Evolutionary conservation across 2,329 filamentous ascomycete species (phyloP).

Genomic region (Uncinocarpus reesii): DNA sequence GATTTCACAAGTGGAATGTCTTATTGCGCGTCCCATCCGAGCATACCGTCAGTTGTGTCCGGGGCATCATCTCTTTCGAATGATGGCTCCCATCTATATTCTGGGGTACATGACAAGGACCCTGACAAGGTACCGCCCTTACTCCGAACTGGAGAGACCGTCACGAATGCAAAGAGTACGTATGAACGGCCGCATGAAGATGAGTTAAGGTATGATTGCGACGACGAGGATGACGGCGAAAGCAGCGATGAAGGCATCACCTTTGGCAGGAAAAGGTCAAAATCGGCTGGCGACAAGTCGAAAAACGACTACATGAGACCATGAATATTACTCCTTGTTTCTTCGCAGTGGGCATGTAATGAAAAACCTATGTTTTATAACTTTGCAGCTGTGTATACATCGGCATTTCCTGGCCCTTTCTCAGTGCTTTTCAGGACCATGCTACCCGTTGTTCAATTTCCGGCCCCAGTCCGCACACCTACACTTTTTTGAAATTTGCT

Average conservation of each 20-base stretch:
- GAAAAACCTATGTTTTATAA: background rate
- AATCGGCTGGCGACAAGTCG: background rate
- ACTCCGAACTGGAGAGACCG: constrained; percentile 35
- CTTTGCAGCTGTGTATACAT: background rate
- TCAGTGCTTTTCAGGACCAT: too few species aligned
- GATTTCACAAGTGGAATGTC: constrained; percentile 40
- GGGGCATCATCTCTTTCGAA: constrained; percentile 39
- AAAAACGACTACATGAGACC: background rate
- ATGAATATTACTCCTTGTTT: background rate
- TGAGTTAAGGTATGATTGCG: constrained; percentile 32
- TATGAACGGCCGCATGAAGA: constrained; percentile 27
- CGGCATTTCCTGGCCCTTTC: background rate
- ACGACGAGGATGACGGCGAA: constrained; percentile 34
- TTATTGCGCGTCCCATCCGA: constrained; percentile 39
- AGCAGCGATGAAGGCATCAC: constrained; percentile 37
- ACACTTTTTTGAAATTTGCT: background rate
- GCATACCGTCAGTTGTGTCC: constrained; percentile 38
- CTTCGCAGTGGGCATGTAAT: background rate
- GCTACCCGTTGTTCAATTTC: background rate
- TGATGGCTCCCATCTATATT: constrained; percentile 25
- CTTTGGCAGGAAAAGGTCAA: constrained; percentile 24
- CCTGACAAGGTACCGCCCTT: constrained; percentile 29
- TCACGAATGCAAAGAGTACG: constrained; percentile 21
- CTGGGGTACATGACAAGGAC: constrained; percentile 24
- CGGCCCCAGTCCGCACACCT: background rate